phyloP scores from a whole-genome alignment of 805 yeast species.

The Sugiyamaella qingdaonensis region DNA sequence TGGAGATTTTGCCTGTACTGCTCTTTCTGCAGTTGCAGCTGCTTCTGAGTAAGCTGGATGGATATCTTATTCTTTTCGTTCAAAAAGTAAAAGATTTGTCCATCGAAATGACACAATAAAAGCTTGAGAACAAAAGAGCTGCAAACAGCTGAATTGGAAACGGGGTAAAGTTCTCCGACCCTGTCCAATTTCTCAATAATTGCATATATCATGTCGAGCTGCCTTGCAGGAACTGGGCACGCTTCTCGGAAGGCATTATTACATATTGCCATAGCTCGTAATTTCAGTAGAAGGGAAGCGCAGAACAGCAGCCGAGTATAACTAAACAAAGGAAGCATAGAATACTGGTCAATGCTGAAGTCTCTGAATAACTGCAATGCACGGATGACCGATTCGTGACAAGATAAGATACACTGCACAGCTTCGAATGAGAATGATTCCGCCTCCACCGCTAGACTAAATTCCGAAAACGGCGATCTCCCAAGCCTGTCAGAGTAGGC shows the following conservation, averaged over 20 bases:
- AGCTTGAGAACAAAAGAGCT: constrained; percentile 31
- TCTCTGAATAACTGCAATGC: constrained; percentile 21
- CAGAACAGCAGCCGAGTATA: constrained; percentile 28
- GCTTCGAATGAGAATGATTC: constrained; percentile 24
- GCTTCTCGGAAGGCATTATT: constrained; percentile 26
- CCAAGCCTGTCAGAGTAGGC: constrained; percentile 25
- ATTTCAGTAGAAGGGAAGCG: constrained; percentile 30
- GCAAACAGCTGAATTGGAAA: constrained; percentile 27
- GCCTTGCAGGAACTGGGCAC: constrained; percentile 22
- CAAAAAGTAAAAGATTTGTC: constrained; percentile 16
- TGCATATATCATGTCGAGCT: constrained; percentile 21
- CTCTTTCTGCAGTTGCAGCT: neutral
- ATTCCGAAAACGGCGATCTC: constrained; percentile 35
- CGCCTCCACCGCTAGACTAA: constrained; percentile 26
- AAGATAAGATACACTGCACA: constrained; percentile 26
- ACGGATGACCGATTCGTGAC: constrained; percentile 22
- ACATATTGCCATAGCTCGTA: constrained; percentile 29
- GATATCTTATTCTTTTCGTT: constrained; percentile 2
- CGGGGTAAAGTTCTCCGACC: constrained; percentile 26
- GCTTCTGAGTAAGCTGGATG: neutral
- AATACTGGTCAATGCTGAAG: constrained; percentile 41
- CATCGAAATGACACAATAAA: constrained; percentile 32
- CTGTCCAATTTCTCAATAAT: constrained; percentile 20
- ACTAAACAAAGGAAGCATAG: constrained; percentile 45
- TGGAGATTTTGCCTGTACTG: neutral